Evolutionary conservation across 83 land plant species (phyloP).

Genomic region (Isoetes engelmannii): DNA sequence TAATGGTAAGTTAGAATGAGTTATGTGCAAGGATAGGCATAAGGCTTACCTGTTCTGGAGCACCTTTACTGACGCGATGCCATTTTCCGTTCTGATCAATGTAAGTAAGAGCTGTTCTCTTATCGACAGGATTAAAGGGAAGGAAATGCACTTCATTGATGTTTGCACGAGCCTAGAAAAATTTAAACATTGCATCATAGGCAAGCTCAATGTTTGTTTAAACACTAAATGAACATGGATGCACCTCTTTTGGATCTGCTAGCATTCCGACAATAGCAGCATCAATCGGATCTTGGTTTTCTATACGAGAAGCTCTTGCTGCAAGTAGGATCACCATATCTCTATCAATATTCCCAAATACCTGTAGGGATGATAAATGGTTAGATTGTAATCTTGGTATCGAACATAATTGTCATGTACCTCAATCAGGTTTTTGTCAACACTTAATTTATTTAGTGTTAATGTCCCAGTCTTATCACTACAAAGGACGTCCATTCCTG

Average conservation of each 20-base stretch:
- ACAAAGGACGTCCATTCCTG: constrained; percentile 34
- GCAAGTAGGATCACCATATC: constrained; percentile 18
- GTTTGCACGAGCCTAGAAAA: constrained; percentile 7
- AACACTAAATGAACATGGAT: not conserved
- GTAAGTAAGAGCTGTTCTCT: constrained; percentile 2
- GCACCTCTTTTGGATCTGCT: constrained; percentile 25
- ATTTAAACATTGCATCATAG: not conserved
- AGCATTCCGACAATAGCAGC: constrained; percentile 21
- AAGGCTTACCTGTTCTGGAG: not conserved
- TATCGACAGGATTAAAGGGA: constrained; percentile 1
- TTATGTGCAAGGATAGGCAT: too few relatives aligned
- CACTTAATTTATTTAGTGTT: constrained; percentile 26
- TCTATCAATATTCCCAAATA: constrained; percentile 15
- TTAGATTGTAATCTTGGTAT: not conserved
- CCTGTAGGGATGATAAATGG: not conserved
- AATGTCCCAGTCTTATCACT: constrained; percentile 34
- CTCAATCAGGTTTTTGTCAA: constrained; percentile 27
- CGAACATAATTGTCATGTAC: not conserved
- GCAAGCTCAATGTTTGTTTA: not conserved
- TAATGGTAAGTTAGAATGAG: too few relatives aligned
- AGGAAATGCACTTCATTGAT: constrained; percentile 7
- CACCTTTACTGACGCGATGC: constrained; percentile 10
- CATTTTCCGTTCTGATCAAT: not conserved
- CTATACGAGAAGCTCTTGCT: constrained; percentile 23
- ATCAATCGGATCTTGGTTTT: constrained; percentile 26